These are phyloP conservation scores for Byssothecium circinans DNA, from an alignment of 2,329 filamentous ascomycete genomes.

Conservation along the genomic window DNA sequence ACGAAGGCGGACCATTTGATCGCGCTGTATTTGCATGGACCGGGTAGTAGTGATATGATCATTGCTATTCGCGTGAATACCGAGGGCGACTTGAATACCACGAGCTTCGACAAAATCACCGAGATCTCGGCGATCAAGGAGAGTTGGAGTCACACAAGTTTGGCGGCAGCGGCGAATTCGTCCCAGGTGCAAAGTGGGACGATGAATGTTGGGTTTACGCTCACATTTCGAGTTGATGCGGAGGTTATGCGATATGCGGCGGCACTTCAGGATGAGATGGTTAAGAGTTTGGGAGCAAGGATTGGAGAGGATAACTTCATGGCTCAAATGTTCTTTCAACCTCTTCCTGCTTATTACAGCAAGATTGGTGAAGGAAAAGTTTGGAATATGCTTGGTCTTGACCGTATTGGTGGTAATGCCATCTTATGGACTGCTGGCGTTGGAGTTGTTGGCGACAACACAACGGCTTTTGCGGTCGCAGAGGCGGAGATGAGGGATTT, in stretches of 20 bases:
- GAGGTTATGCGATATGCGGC: too few relatives aligned
- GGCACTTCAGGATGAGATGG: not conserved
- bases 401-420: conserved; percentile 9
- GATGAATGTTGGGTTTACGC: not conserved
- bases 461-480: conserved; percentile 1
- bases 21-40: conserved; percentile 2
- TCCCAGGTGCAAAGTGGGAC: not conserved
- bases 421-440: conserved; percentile 10
- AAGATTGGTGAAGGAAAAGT: conserved; percentile 5
- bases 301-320: conserved; percentile 5
- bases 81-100: conserved; percentile 9
- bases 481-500: conserved; percentile 1
- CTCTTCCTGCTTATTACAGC: conserved; percentile 12
- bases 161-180: conserved; percentile 8
- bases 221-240: not conserved
- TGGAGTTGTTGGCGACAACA: conserved; percentile 4
- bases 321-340: conserved; percentile 13
- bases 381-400: conserved; percentile 18
- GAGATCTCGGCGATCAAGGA: conserved; percentile 1
- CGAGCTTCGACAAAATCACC: conserved; percentile 6
- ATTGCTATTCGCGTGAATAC: conserved; percentile 5
- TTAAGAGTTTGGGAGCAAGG: not conserved
- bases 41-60: conserved; percentile 1
- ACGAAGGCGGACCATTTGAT: conserved; percentile 4
- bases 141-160: conserved; percentile 2